Conservation (phyloP, 768 basidiomycete genomes). For the Russula vinacea region DNA sequence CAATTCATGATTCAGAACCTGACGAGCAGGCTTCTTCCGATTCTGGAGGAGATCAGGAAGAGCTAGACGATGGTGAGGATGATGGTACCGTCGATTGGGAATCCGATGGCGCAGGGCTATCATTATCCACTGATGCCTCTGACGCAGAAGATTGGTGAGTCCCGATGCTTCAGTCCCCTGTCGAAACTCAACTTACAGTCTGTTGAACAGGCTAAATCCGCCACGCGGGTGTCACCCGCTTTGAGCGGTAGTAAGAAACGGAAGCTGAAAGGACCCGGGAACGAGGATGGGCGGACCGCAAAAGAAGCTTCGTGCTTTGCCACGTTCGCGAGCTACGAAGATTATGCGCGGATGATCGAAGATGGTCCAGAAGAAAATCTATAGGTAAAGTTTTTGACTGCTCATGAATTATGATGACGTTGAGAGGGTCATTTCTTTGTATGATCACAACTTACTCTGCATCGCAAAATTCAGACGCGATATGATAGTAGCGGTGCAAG, state of each 20-base stretch:
- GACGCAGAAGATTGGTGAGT: conserved; percentile 66
- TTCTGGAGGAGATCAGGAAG: conserved; percentile 32
- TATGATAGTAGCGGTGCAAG: neutral
- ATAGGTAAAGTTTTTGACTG: conserved; percentile 32
- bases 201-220: conserved; percentile 53
- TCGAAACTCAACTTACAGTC: conserved; percentile 55
- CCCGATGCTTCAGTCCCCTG: conserved; percentile 53
- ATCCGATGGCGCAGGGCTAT: conserved; percentile 41
- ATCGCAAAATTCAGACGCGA: neutral
- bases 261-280: conserved; percentile 47
- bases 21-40: conserved; percentile 40
- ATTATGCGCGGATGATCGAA: conserved; percentile 82
- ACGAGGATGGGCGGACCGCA: conserved; percentile 44
- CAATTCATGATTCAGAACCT: conserved; percentile 33
- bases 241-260: conserved; percentile 39
- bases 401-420: neutral
- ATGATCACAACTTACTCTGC: neutral
- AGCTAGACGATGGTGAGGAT: conserved; percentile 32
- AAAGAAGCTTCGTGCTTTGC: conserved; percentile 68
- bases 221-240: conserved; percentile 55
- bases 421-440: neutral
- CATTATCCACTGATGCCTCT: conserved; percentile 55
- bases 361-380: conserved; percentile 68
- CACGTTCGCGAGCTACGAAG: conserved; percentile 88
- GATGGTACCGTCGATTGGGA: conserved; percentile 28